These are phyloP conservation scores for Aspergillus sergii DNA, from an alignment of 2,329 filamentous ascomycete species.

Conservation along the genomic window DNA sequence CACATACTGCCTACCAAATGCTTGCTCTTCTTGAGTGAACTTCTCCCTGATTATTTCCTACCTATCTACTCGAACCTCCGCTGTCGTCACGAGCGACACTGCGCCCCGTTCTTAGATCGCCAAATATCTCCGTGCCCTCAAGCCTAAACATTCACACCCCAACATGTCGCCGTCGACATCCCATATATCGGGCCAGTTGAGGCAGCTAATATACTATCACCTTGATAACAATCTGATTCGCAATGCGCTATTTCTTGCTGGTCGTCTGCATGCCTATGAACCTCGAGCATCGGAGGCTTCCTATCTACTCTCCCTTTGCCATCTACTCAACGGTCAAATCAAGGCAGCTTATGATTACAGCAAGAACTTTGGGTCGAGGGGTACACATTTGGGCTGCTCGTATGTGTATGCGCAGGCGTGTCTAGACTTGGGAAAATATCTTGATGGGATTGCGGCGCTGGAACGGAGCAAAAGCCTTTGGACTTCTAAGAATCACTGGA, in stretches of 20 bases:
- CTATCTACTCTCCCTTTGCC: slow-evolving; percentile 81
- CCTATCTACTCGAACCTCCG: slow-evolving; percentile 2
- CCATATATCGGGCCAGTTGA: slow-evolving; percentile 62
- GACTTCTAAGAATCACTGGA: slow-evolving; percentile 74
- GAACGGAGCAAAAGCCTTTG: slow-evolving; percentile 81
- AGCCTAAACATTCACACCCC: background rate
- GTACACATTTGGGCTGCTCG: slow-evolving; percentile 79
- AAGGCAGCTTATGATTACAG: slow-evolving; percentile 85
- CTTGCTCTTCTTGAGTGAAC: slow-evolving; percentile 9
- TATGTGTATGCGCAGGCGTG: slow-evolving; percentile 93
- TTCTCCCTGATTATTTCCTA: slow-evolving; percentile 1
- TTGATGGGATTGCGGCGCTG: slow-evolving; percentile 79
- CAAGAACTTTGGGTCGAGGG: slow-evolving; percentile 69
- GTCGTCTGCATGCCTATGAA: slow-evolving; percentile 82
- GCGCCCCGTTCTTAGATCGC: slow-evolving; percentile 6
- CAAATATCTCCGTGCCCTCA: background rate
- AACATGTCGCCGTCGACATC: slow-evolving; percentile 59
- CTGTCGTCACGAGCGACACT: slow-evolving; percentile 15
- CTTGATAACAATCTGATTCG: slow-evolving; percentile 88
- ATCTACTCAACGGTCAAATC: slow-evolving; percentile 78
- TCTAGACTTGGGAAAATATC: slow-evolving; percentile 73
- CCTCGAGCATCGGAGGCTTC: slow-evolving; percentile 76
- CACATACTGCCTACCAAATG: slow-evolving; percentile 18
- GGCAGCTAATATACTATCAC: slow-evolving; percentile 69
- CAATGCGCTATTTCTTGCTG: slow-evolving; percentile 92